Evolutionary conservation across 2,329 filamentous ascomycete genomes (phyloP), one percentile per base, ranked within the genome.

Genomic region (Monosporascus cannonballus): DNA sequence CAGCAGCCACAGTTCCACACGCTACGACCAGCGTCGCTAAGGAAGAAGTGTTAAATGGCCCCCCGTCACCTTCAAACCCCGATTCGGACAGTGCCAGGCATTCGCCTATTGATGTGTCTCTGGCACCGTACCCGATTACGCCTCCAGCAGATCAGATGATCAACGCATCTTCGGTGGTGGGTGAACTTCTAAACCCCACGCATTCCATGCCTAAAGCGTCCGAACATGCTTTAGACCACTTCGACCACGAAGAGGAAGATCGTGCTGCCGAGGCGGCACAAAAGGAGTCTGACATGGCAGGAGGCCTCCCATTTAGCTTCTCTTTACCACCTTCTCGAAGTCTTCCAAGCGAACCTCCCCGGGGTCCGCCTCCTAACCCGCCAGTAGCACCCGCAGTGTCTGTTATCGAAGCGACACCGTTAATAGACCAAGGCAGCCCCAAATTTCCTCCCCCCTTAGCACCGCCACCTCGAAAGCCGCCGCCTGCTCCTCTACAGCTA

Each of bases 401-500:
- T 4, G 55, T 74, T 7, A 68, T 73, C 27, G 73, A 77, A 53
- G 68, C 77, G 14, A 74, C 73, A 1, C 72, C 76, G 2, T 66
- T 70, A 38, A 59, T 72, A 15, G 73, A 78, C 36, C 73, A 77
- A 27, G 73, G 72, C 3, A 63, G 76, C 4, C 67, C 71, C 9
- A 75, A 77, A 55, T 84, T 84, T 53, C 76, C 79, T 17, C 71
- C 75, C 8, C 72, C 73, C 5, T 74, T 79, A 9, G 77, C 80
- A 2, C 79, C 84, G 1, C 84, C 86, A 15, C 81, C 82, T 48
- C 82, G 92, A 54, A 96, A 96, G 68, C 83, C 86, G 6, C 91
- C 92, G 3, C 93, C 93, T 47, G 89, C 90, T 14, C 92, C 93
- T 2, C 71, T 97, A 51, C 86, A 92, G 64, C 76, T 97, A 24